phyloP scores from a whole-genome alignment of 371 early-diverging fungal genomes.

The Actinomortierella ambigua region DNA sequence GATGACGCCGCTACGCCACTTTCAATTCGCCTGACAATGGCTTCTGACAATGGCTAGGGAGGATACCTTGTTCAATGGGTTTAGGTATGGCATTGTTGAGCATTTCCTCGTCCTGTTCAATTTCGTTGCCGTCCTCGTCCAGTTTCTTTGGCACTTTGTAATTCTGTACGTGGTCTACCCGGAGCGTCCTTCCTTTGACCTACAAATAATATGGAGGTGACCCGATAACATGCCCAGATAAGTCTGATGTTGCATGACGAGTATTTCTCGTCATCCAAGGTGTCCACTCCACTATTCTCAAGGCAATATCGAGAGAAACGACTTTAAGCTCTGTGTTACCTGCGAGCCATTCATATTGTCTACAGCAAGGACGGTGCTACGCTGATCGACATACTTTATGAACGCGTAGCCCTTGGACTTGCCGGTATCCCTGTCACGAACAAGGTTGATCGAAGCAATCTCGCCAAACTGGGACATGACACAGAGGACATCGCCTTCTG shows the following conservation, averaged over 20 bases:
- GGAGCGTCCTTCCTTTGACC: conserved; percentile 70
- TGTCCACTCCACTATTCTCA: too few relatives aligned
- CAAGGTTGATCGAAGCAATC: conserved; percentile 85
- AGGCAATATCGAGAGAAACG: too few relatives aligned
- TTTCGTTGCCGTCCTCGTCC: conserved; percentile 51
- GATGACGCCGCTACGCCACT: too few relatives aligned
- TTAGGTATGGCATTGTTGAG: conserved; percentile 72
- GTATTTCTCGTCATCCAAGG: too few relatives aligned
- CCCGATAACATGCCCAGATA: conserved; percentile 41
- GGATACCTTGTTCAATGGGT: conserved; percentile 49
- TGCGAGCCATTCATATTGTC: conserved; percentile 92
- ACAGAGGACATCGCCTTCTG: conserved; percentile 91
- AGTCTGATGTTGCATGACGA: too few relatives aligned
- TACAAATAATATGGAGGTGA: conserved; percentile 53
- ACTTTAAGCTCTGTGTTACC: too few relatives aligned
- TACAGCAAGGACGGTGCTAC: conserved; percentile 90
- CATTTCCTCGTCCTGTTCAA: conserved; percentile 38
- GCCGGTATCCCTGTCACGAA: conserved; percentile 86
- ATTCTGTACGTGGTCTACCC: conserved; percentile 75
- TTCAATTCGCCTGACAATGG: too few relatives aligned
- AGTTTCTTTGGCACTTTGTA: conserved; percentile 63
- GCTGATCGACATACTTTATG: conserved; percentile 92
- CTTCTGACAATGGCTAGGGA: too few relatives aligned
- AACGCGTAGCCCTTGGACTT: conserved; percentile 91
- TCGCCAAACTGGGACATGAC: conserved; percentile 97